Evolutionary conservation across 1,284 basidiomycete genomes (phyloP), one percentile per base, ranked within the genome.

Genomic region (Irpex rosettiformis): DNA sequence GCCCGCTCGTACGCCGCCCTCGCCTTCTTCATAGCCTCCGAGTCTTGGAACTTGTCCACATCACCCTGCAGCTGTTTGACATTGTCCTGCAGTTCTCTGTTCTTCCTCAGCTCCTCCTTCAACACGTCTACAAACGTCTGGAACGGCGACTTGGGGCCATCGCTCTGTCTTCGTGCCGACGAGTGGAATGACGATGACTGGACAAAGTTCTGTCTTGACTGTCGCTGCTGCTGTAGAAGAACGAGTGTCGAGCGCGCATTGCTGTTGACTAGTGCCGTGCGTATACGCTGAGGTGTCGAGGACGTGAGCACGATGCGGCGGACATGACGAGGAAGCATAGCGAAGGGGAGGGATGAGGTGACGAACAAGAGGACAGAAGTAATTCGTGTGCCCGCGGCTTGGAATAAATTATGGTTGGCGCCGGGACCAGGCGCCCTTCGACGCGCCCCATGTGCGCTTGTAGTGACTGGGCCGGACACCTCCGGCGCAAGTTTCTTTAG

Each of bases 1-100:
- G 94, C 93, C 61, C 91, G 86, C 77, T 98, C 96, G 75, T 98
- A 98, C 60, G 93, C 88, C 53, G 92, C 93, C 69, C 84, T 82
- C 11, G 94, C 94, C 66, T 82, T 83, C 79, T 93, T 94, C 93
- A 98, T 91, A n/a, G 96, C 91, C 72, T 96, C 94, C 58, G 90
- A 93, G 72, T 99, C 96, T 77, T 97, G 96, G 55, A 98, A 77
- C 76, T 98, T 98, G 77, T 94, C 93, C 40, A 97, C 96, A 73
- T 98, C 94, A 65, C 97, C 97, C 75, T 96, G 93, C 29, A 99
- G 83, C 76, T 97, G 94, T 77, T 94, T 95, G 60, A 98, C 91
- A 75, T 96, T 97, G 54, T 98, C 94, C 76, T 97, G 94, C 58
- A 97, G 80, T 71, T 96, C 96, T 66, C 94, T 81, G 72, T 94